Percentiles rank a stretch among this genome's conserved stretches.
These are phyloP conservation scores for Aureobasidium sp. DNA, from an alignment of 2,329 filamentous ascomycete genomes.

Conservation along the genomic window DNA sequence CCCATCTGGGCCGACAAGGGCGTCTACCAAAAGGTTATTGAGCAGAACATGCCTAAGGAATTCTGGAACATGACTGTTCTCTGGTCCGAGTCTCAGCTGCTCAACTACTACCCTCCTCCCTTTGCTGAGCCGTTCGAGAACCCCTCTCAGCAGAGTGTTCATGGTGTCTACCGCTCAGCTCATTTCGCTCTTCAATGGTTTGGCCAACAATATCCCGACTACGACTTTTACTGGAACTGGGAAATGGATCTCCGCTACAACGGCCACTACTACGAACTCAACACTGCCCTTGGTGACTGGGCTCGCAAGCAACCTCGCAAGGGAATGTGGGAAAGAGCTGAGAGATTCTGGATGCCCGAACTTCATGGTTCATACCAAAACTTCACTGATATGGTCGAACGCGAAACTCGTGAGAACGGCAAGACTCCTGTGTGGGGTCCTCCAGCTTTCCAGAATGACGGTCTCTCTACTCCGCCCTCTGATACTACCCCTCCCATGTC, in stretches of 20 bases:
- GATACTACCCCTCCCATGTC: conserved; percentile 55
- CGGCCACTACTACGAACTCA: conserved; percentile 76
- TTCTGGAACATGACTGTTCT: conserved; percentile 83
- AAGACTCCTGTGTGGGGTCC: conserved; percentile 58
- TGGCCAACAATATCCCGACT: conserved; percentile 41
- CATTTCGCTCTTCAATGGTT: conserved; percentile 46
- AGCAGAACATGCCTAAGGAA: conserved; percentile 66
- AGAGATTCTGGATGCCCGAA: conserved; percentile 64
- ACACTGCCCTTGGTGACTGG: conserved; percentile 57
- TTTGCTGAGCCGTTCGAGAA: conserved; percentile 66
- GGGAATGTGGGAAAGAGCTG: conserved; percentile 64
- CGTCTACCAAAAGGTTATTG: conserved; percentile 58
- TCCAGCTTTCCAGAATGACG: conserved; percentile 34
- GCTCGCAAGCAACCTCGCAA: conserved; percentile 60
- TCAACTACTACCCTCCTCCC: conserved; percentile 78
- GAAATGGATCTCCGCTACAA: conserved; percentile 78
- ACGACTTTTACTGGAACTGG: conserved; percentile 68
- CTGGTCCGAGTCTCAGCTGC: conserved; percentile 93
- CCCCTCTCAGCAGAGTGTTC: conserved; percentile 57
- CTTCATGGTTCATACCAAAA: conserved; percentile 59
- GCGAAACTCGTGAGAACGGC: conserved; percentile 42
- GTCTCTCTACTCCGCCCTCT: conserved; percentile 49
- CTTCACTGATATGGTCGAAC: conserved; percentile 58
- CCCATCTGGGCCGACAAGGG: conserved; percentile 71
- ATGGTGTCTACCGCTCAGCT: conserved; percentile 73